phyloP scores from a whole-genome alignment of 495 filamentous ascomycete species.

The Penicillium turbatum region DNA sequence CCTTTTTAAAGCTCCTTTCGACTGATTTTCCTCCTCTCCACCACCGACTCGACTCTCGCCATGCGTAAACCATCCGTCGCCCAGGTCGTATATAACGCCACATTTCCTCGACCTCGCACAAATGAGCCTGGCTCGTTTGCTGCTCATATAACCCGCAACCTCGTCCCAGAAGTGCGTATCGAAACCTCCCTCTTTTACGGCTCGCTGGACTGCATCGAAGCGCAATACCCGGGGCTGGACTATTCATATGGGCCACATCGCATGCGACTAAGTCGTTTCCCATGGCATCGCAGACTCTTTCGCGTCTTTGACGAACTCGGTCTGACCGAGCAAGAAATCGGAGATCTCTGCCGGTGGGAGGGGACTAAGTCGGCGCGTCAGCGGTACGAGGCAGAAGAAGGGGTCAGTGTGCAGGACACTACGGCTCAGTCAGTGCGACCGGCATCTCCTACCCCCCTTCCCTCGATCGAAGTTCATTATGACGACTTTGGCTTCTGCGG shows the following conservation, averaged over 20 bases:
- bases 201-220: conserved; percentile 76
- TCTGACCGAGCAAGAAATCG: conserved; percentile 73
- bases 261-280: conserved; percentile 74
- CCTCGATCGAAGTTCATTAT: conserved; percentile 33
- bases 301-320: conserved; percentile 73
- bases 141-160: conserved; percentile 56
- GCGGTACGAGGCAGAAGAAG: conserved; percentile 75
- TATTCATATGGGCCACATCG: conserved; percentile 78
- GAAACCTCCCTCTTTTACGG: conserved; percentile 86
- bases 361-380: conserved; percentile 89
- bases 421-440: conserved; percentile 62
- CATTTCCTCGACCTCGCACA: conserved; percentile 54
- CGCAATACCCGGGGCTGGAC: conserved; percentile 87
- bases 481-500: conserved; percentile 31
- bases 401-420: conserved; percentile 69
- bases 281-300: conserved; percentile 77
- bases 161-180: conserved; percentile 85
- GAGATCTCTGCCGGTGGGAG: conserved; percentile 80
- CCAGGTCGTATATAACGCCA: conserved; percentile 51
- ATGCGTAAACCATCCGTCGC: conserved; percentile 60
- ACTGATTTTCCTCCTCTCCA: neutral
- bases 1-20: neutral
- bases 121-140: conserved; percentile 55
- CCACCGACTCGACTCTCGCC: conserved; percentile 10
- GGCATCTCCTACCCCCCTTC: conserved; percentile 31